phyloP scores from a whole-genome alignment of 768 basidiomycete species.

The Trametes meyenii region DNA sequence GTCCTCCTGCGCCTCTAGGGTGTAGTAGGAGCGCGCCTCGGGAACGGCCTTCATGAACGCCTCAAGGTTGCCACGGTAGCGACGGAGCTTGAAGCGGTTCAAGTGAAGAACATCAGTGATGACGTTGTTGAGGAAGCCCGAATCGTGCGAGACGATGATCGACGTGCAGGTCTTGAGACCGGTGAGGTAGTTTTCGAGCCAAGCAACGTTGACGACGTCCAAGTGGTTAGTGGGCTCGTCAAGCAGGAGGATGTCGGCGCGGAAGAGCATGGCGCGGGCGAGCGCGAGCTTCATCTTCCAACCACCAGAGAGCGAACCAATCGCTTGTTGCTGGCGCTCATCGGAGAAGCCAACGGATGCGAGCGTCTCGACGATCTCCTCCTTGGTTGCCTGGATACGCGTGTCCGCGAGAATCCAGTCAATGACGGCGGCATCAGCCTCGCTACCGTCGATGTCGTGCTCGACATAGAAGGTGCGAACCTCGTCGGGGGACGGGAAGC shows the following conservation, averaged over 20 bases:
- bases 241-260: constrained; percentile 93
- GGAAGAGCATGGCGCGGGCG: constrained; percentile 96
- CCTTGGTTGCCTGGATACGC: constrained; percentile 70
- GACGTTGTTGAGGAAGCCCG: constrained; percentile 95
- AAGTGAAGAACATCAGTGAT: constrained; percentile 97
- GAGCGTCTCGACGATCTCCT: constrained; percentile 80
- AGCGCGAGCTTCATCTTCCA: constrained; percentile 99
- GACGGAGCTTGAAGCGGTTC: constrained; percentile 97
- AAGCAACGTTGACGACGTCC: constrained; percentile 96
- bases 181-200: constrained; percentile 94
- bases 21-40: constrained; percentile 98
- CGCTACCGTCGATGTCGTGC: constrained; percentile 97
- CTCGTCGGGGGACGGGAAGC: constrained; percentile 96
- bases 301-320: constrained; percentile 93
- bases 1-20: constrained; percentile 92
- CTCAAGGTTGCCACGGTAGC: constrained; percentile 95
- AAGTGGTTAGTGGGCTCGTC: constrained; percentile 98
- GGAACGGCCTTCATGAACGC: constrained; percentile 92
- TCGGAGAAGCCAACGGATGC: constrained; percentile 91
- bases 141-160: constrained; percentile 99
- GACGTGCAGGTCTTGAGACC: constrained; percentile 87
- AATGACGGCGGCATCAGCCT: constrained; percentile 88
- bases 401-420: constrained; percentile 86
- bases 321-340: constrained; percentile 81
- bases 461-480: constrained; percentile 99